These are phyloP conservation scores for Candida tunisiensis DNA, from an alignment of 1,139 yeast genomes.

Conservation along the genomic window DNA sequence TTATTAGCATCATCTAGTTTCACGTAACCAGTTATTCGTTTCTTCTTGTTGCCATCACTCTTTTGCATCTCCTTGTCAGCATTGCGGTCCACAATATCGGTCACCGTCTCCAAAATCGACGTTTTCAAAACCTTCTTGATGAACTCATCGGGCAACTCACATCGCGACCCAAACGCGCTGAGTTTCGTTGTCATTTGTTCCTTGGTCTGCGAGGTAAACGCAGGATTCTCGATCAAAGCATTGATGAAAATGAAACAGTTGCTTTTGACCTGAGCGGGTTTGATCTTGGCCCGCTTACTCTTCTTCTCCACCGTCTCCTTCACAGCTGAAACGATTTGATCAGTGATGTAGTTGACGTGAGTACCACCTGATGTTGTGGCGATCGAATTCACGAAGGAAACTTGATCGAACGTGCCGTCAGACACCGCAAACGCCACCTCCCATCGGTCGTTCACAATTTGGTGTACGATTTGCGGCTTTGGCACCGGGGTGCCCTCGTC, in stretches of 20 bases:
- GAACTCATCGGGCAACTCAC: slow-evolving; percentile 58
- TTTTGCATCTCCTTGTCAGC: slow-evolving; percentile 80
- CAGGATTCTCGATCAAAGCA: slow-evolving; percentile 90
- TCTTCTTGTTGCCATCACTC: slow-evolving; percentile 89
- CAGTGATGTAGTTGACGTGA: slow-evolving; percentile 76
- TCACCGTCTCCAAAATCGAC: slow-evolving; percentile 65
- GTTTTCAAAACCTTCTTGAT: slow-evolving; percentile 60
- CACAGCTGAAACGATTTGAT: slow-evolving; percentile 67
- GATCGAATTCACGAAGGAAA: slow-evolving; percentile 92
- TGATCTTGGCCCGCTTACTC: slow-evolving; percentile 46
- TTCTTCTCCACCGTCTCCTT: slow-evolving; percentile 59
- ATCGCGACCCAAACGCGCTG: slow-evolving; percentile 77
- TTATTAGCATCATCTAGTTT: slow-evolving; percentile 92
- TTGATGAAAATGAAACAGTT: slow-evolving; percentile 85
- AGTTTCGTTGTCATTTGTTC: slow-evolving; percentile 87
- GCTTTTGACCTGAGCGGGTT: slow-evolving; percentile 77
- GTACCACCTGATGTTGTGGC: slow-evolving; percentile 98
- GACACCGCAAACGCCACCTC: slow-evolving; percentile 92
- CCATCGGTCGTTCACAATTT: slow-evolving; percentile 70
- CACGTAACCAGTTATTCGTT: slow-evolving; percentile 75
- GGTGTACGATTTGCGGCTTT: slow-evolving; percentile 51
- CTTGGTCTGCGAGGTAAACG: slow-evolving; percentile 94
- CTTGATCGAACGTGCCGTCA: slow-evolving; percentile 82
- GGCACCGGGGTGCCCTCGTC: slow-evolving; percentile 19
- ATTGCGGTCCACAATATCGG: slow-evolving; percentile 71